Evolutionary conservation across 768 basidiomycete species (phyloP).

Genomic region (Neoboletus magnificus): DNA sequence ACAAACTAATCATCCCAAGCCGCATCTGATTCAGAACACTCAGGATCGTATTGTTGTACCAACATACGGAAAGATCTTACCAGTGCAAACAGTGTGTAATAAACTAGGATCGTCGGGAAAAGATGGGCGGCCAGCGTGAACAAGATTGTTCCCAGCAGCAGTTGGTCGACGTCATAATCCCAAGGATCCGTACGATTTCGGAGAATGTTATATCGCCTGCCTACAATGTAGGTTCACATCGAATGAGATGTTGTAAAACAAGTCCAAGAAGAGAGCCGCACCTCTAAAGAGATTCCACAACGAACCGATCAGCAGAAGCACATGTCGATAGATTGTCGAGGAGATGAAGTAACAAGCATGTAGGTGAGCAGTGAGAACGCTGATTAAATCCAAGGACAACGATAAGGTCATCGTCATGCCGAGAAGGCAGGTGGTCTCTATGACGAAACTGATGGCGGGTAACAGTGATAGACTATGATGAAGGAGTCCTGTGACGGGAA

Average conservation of each 20-base stretch:
- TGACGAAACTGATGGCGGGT: conserved; percentile 25
- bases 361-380: conserved; percentile 68
- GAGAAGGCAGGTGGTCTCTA: conserved; percentile 36
- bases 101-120: conserved; percentile 81
- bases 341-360: conserved; percentile 65
- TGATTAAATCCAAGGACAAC: conserved; percentile 61
- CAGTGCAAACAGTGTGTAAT: conserved; percentile 77
- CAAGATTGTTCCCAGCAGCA: conserved; percentile 89
- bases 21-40: conserved; percentile 40
- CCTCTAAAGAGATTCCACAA: conserved; percentile 93
- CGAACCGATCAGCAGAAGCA: conserved; percentile 55
- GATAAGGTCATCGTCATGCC: conserved; percentile 70
- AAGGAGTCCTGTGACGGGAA: conserved; percentile 15
- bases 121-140: conserved; percentile 81
- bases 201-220: conserved; percentile 85
- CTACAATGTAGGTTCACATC: conserved; percentile 36
- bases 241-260: not conserved
- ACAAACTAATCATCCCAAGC: conserved; percentile 50
- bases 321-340: conserved; percentile 56
- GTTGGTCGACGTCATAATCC: conserved; percentile 89
- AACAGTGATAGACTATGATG: conserved; percentile 18
- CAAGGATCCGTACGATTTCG: conserved; percentile 86
- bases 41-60: not conserved
- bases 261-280: conserved; percentile 26
- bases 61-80: conserved; percentile 34